Evolutionary conservation across 345 rosid species (phyloP).

Genomic region (Melastoma malabathricum): DNA sequence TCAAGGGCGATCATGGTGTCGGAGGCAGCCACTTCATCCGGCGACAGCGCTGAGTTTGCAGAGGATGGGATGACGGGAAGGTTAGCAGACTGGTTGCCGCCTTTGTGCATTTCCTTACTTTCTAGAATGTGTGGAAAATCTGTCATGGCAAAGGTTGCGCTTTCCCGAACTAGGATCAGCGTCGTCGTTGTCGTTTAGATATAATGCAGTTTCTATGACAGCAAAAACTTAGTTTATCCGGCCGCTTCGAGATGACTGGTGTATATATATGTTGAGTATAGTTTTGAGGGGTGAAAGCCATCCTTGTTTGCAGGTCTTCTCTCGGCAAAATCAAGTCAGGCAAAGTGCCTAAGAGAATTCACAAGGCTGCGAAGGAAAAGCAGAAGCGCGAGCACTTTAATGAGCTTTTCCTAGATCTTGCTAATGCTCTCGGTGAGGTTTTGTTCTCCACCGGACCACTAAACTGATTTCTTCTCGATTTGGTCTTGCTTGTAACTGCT

Average conservation of each 20-base stretch:
- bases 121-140: no score
- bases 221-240: no score
- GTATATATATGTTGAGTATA: background rate
- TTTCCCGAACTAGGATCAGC: no score
- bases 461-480: background rate
- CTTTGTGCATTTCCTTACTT: background rate
- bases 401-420: constrained; percentile 73
- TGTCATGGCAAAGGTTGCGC: no score
- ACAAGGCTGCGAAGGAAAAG: constrained; percentile 88
- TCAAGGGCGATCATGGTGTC: constrained; percentile 3
- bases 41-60: background rate
- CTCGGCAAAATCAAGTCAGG: constrained; percentile 29
- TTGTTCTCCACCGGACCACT: background rate
- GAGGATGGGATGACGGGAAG: constrained; percentile 6
- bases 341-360: constrained; percentile 59
- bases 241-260: no score
- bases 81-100: constrained; percentile 4
- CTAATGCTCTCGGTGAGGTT: constrained; percentile 53
- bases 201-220: no score
- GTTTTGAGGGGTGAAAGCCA: background rate
- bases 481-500: background rate
- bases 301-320: constrained; percentile 24
- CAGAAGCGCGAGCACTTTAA: constrained; percentile 92
- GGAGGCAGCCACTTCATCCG: constrained; percentile 5
- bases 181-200: no score